A percentile compares a stretch with the other conserved stretches of the same genome.
Conservation (phyloP, 2,329 filamentous ascomycete species). For the Thelonectria discophora region DNA sequence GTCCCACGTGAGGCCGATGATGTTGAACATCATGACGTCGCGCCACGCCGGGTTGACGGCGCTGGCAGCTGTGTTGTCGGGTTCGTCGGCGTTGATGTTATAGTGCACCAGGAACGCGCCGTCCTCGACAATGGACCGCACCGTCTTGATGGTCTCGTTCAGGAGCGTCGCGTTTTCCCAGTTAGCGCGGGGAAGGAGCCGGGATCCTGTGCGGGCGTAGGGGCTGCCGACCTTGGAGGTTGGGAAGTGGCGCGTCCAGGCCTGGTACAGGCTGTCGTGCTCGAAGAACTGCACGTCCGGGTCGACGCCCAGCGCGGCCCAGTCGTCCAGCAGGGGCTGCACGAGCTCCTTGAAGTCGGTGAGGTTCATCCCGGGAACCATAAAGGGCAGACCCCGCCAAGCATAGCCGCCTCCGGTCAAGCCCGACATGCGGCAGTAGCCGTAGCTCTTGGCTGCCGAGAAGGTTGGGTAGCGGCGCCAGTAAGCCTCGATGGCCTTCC, state of each 20-base stretch:
- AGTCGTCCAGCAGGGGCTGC: slow-evolving; percentile 43
- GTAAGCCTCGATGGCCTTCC: slow-evolving; percentile 45
- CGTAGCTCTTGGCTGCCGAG: slow-evolving; percentile 42
- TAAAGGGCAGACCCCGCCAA: slow-evolving; percentile 46
- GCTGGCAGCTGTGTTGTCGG: slow-evolving; percentile 40
- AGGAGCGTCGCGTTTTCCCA: slow-evolving; percentile 30
- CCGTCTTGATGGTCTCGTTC: slow-evolving; percentile 33
- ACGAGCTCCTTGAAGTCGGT: slow-evolving; percentile 46
- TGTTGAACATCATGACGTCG: slow-evolving; percentile 49
- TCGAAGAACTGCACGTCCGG: slow-evolving; percentile 46
- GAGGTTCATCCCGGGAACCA: slow-evolving; percentile 48
- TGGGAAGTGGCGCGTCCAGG: slow-evolving; percentile 53
- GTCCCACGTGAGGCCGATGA: slow-evolving; percentile 40
- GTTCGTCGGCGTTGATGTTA: slow-evolving; percentile 37
- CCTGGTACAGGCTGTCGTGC: slow-evolving; percentile 48
- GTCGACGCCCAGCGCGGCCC: slow-evolving; percentile 42
- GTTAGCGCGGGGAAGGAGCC: slow-evolving; percentile 51
- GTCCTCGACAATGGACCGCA: slow-evolving; percentile 35
- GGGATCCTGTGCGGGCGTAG: slow-evolving; percentile 45
- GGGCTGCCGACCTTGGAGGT: slow-evolving; percentile 32
- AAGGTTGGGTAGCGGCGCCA: slow-evolving; percentile 45
- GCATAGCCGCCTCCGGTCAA: slow-evolving; percentile 32
- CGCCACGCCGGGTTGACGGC: slow-evolving; percentile 59
- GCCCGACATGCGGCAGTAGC: slow-evolving; percentile 36
- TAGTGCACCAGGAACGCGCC: slow-evolving; percentile 39